Evolutionary conservation across 805 yeast genomes (phyloP), one percentile per base, ranked within the genome.

Genomic region (Maudiozyma pseudohumilis): DNA sequence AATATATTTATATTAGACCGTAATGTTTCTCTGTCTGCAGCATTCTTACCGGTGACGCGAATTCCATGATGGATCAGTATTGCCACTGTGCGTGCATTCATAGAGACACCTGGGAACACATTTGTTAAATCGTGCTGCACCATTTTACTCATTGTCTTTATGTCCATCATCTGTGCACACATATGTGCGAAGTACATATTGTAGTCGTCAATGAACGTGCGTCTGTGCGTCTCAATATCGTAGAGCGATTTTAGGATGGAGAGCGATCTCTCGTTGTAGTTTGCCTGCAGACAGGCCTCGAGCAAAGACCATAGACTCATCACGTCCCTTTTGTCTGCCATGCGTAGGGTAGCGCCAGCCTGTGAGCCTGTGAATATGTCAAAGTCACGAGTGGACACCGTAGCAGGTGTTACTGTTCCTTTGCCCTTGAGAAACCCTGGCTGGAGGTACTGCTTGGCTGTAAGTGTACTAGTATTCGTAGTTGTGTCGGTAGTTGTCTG

Each of bases 241-340:
- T 76, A 69, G 33, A 85, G 64, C 3, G 87, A 77, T 38, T 68
- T 65, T 29, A 86, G 59, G 16, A 85, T 75, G 18, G 77, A 63
- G 45, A 74, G 76, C 0, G 95, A 94, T 50, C 95, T 67, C 17
- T 69, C 72, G 47, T 69, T 72, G 52, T 82, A 80, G 37, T 70
- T 69, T 24, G 81, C 71, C 31, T 75, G 73, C 23, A 86, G 52
- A 46, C 88, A 79, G 0, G 92, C 89, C 48, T 86, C 95, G 29
- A 85, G 65, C 25, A 86, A 60, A 3, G 88, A 73, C 77, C 88
- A 86, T 15, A 80, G 65, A 48, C 80, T 80, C 37, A 68, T 64
- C n/a, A 42, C 33, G 19, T 42, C 41, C 27, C 43, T 41, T 24
- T 40, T 35, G 17, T 40, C 45, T 4, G 47, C 42, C 44, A 46